A percentile compares a stretch with the other conserved stretches of the same genome.
Evolutionary conservation across 1,139 yeast genomes (phyloP).

Genomic region (Pichia sp.): DNA sequence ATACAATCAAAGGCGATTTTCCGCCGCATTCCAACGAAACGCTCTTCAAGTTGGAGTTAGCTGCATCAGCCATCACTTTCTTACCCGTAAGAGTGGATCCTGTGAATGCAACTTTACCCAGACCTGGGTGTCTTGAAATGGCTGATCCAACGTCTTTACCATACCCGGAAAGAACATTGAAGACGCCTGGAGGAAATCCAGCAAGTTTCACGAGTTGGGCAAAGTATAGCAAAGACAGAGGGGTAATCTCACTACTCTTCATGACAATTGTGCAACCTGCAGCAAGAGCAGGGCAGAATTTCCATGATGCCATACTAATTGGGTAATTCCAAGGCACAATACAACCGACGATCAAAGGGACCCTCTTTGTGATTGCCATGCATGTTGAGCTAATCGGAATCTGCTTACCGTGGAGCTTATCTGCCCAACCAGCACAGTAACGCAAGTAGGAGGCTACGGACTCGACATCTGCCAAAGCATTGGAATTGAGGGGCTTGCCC

Average conservation of each 20-base stretch:
- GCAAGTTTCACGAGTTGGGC: conserved; percentile 53
- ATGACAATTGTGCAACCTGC: conserved; percentile 66
- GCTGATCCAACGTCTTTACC: conserved; percentile 53
- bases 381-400: conserved; percentile 64
- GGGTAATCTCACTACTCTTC: conserved; percentile 62
- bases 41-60: conserved; percentile 61
- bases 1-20: conserved; percentile 69
- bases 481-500: conserved; percentile 53
- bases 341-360: conserved; percentile 70
- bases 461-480: conserved; percentile 58
- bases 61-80: conserved; percentile 55
- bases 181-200: conserved; percentile 60
- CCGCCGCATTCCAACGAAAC: conserved; percentile 94
- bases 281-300: conserved; percentile 64
- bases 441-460: conserved; percentile 57
- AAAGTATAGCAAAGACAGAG: conserved; percentile 54
- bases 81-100: conserved; percentile 56
- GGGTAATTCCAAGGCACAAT: conserved; percentile 79
- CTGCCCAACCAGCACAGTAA: conserved; percentile 84
- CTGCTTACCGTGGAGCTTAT: conserved; percentile 61
- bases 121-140: conserved; percentile 43
- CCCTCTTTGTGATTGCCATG: conserved; percentile 74
- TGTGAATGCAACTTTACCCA: conserved; percentile 54
- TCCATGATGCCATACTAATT: conserved; percentile 66
- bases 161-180: conserved; percentile 53